Evolutionary conservation across 345 rosid species (phyloP), one percentile per base, ranked within the genome.

Genomic region (Acer yangbiense): DNA sequence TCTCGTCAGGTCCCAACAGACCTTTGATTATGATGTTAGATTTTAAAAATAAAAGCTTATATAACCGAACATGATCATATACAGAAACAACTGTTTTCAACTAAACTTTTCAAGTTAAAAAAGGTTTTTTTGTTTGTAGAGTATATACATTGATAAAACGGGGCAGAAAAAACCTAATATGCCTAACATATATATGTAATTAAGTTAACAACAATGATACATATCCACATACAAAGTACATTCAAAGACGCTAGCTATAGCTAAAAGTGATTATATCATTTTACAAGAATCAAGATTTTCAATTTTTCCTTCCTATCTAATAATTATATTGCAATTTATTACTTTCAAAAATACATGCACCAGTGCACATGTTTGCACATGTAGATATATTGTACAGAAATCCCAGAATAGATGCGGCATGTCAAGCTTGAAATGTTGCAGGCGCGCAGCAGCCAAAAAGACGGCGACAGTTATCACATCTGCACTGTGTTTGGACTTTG

Each of bases 111-210:
- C 62, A 57, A 6, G 9, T 57, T n/a, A 4, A 17, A 57, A 18
- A 57, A 8, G 5, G 21, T 6, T 4, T 17, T 7, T 7, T 6
- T 17, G n/a, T 7, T 57, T 9, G 23, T 57, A 57, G 7, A 0
- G 7, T 6, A 1, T 3, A 12, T 3, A 57, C 12, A 60, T 70
- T 10, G 20, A 54, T 7, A 27, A 73, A 21, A 21, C 1, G 1
- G 1, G 54, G 48, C 63, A 9, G 7, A 65, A 39, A 72, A 72
- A 20, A 21, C 14, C 14, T 61, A 46, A 58, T 57, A n/a, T 72
- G 75, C 75, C 50, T 35, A 72, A 61, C 67, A 35, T 35, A 35
- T 35, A 61, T 60, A n/a, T n/a, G 62, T 18, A n/a, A n/a, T n/a
- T n/a, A 57, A 17, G 57, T 41, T 7, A 13, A 61, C 68, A 23